A percentile compares a stretch with the other conserved stretches of the same genome.
These are phyloP conservation scores for Geranium rotundifolium DNA, from an alignment of 345 rosid species.

Conservation along the genomic window DNA sequence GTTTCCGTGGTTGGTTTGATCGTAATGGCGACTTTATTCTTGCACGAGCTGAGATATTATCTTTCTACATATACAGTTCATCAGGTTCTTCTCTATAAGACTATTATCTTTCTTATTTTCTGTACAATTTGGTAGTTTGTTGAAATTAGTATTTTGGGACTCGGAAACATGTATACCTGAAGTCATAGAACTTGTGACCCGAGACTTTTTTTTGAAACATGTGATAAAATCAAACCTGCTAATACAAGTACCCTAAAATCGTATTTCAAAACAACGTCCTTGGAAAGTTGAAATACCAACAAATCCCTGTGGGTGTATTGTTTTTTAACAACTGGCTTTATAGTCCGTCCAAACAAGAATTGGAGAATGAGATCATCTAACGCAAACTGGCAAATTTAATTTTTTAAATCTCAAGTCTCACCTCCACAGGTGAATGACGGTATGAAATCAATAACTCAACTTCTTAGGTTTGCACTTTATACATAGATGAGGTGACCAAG, in stretches of 20 bases:
- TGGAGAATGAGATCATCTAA: neutral
- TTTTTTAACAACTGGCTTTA: neutral
- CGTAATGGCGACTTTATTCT: constrained; percentile 77
- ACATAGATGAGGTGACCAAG: neutral
- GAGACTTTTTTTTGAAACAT: neutral
- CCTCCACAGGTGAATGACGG: neutral
- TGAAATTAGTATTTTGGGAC: neutral
- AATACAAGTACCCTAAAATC: neutral
- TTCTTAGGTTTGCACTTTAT: neutral
- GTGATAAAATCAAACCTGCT: neutral
- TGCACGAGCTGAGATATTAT: constrained; percentile 85
- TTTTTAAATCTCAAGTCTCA: neutral
- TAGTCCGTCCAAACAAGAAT: neutral
- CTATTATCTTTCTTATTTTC: neutral
- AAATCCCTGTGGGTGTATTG: neutral
- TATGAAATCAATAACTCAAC: neutral
- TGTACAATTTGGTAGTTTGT: neutral
- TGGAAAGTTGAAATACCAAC: neutral
- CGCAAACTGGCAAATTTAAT: neutral
- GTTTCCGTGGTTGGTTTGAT: constrained; percentile 77
- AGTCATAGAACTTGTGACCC: too few species aligned
- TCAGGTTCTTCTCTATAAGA: constrained; percentile 40
- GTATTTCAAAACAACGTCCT: neutral
- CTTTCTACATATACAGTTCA: constrained; percentile 69
- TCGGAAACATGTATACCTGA: neutral